Evolutionary conservation across 768 basidiomycete species (phyloP).

Genomic region (Suillus americanus): DNA sequence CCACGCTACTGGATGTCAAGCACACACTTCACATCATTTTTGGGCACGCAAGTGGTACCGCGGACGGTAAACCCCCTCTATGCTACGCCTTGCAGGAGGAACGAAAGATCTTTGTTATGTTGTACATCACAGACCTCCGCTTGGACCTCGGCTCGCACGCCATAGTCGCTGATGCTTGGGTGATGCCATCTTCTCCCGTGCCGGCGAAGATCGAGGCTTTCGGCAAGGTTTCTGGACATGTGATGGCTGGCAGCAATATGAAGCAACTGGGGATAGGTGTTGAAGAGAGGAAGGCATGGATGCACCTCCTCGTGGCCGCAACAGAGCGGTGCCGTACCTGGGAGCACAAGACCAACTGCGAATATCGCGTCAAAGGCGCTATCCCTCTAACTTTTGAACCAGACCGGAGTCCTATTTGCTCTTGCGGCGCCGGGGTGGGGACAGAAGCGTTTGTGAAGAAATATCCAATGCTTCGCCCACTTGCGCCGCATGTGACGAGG

Average conservation of each 20-base stretch:
- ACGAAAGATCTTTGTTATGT: background rate
- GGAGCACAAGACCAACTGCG: conserved; percentile 47
- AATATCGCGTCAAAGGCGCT: conserved; percentile 37
- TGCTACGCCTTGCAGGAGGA: background rate
- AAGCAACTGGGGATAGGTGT: conserved; percentile 14
- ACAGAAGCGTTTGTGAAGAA: conserved; percentile 34
- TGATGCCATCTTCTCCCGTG: background rate
- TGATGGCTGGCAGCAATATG: conserved; percentile 7
- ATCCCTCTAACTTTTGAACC: conserved; percentile 41
- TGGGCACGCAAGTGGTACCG: conserved; percentile 22
- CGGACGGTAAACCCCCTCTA: conserved; percentile 15
- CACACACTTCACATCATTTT: conserved; percentile 32
- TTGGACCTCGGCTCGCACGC: background rate
- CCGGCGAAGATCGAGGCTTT: background rate
- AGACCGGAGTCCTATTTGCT: conserved; percentile 45
- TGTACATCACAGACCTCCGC: background rate
- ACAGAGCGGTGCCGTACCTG: conserved; percentile 56
- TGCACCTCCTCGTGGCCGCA: conserved; percentile 47
- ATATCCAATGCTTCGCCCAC: conserved; percentile 31
- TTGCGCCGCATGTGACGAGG: conserved; percentile 47
- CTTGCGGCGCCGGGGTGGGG: conserved; percentile 52
- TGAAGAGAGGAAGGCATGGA: conserved; percentile 37
- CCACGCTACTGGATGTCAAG: conserved; percentile 32
- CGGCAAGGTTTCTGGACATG: background rate
- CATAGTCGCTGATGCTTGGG: background rate